These are phyloP conservation scores for Neoscytalidium dimidiatum DNA, from an alignment of 2,329 filamentous ascomycete species.

Conservation along the genomic window DNA sequence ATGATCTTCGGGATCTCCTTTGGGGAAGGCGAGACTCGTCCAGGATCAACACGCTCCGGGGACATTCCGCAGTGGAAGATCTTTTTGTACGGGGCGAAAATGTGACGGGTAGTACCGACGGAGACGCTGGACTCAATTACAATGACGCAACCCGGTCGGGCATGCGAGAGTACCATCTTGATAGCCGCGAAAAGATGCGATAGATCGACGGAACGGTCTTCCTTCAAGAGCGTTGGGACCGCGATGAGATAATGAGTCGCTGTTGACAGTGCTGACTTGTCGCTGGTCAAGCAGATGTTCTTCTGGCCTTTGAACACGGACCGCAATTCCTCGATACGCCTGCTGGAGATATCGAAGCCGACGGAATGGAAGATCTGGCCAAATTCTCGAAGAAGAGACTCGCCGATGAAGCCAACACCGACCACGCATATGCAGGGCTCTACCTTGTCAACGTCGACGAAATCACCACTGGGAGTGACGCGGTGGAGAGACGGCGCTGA, in stretches of 20 bases:
- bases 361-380: slow-evolving; percentile 44
- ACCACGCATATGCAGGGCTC: slow-evolving; percentile 46
- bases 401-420: slow-evolving; percentile 57
- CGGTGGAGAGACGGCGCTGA: not conserved
- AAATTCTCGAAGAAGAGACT: slow-evolving; percentile 51
- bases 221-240: slow-evolving; percentile 54
- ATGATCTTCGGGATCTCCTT: slow-evolving; percentile 56
- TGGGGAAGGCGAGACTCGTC: slow-evolving; percentile 41
- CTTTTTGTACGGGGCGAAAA: slow-evolving; percentile 35
- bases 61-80: slow-evolving; percentile 16
- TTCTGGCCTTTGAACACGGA: slow-evolving; percentile 21
- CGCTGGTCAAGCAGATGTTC: slow-evolving; percentile 13
- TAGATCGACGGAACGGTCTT: slow-evolving; percentile 51
- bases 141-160: slow-evolving; percentile 48
- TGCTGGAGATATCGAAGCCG: slow-evolving; percentile 32
- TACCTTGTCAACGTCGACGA: not conserved
- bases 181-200: slow-evolving; percentile 51
- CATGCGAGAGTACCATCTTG: slow-evolving; percentile 43
- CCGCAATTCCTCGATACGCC: slow-evolving; percentile 19
- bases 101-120: slow-evolving; percentile 55
- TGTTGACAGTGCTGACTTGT: slow-evolving; percentile 44
- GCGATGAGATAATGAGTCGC: slow-evolving; percentile 58
- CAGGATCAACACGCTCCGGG: slow-evolving; percentile 51
- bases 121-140: slow-evolving; percentile 58
- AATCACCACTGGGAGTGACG: not conserved